Evolutionary conservation across 495 filamentous ascomycete species (phyloP).

Genomic region (Tuber indicum): DNA sequence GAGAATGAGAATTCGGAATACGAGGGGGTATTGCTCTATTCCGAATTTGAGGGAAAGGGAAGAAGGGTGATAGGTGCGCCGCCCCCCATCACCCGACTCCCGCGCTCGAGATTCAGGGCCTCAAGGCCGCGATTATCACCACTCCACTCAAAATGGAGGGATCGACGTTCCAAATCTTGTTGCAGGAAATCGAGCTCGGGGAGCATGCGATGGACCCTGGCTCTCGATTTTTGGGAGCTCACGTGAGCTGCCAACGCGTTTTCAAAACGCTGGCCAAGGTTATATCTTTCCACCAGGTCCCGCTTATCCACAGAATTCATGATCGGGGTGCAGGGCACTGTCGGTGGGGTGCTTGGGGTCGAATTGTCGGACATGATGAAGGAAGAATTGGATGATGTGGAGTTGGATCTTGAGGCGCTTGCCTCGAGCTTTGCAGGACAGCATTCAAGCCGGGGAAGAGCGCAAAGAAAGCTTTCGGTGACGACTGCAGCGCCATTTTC

Average conservation of each 20-base stretch:
- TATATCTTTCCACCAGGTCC: neutral
- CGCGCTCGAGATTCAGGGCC: neutral
- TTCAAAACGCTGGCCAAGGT: neutral
- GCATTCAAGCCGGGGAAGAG: neutral
- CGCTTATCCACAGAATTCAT: neutral
- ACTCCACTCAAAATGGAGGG: neutral
- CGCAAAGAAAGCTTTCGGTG: neutral
- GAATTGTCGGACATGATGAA: constrained; percentile 7
- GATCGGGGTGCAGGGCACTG: neutral
- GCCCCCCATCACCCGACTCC: neutral
- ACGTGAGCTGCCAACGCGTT: neutral
- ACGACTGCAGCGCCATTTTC: neutral
- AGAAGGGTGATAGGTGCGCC: neutral
- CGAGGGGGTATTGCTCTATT: neutral
- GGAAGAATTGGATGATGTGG: neutral
- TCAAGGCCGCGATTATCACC: neutral
- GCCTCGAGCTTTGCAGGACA: neutral
- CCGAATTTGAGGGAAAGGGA: neutral
- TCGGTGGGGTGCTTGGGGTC: neutral
- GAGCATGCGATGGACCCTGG: neutral
- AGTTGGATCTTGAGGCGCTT: neutral
- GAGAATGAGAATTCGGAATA: neutral
- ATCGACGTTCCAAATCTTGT: neutral
- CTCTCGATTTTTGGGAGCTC: neutral
- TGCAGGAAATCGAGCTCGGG: neutral